Evolutionary conservation across 2,329 filamentous ascomycete genomes (phyloP), one percentile per base, ranked within the genome.

Genomic region (Fusarium citri): DNA sequence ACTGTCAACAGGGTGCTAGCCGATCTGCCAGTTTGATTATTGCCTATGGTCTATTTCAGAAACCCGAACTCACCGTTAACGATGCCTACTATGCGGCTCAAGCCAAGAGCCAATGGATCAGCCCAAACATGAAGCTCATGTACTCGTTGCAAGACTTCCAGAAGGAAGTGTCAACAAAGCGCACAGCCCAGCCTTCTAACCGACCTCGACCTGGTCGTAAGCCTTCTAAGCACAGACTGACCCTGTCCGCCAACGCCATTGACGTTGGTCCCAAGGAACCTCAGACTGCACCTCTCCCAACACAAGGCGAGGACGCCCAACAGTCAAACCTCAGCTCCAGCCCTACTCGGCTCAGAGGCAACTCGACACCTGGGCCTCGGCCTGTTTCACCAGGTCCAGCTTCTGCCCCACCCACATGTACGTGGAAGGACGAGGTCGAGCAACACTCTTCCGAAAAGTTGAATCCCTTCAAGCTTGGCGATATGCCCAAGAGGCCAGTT

Each of bases 81-180:
- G 92, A 95, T 77, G 92, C 93, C 4, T 96, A 96, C 77, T 89
- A 94, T 76, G 87, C 90, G 5, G 92, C 93, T 5, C 94, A 97
- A 80, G 86, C 88, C 56, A 92, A 92, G 80, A 96, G 93, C 79
- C 89, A 87, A 76, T 97, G 93, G 93, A 95, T 97, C 73, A 94
- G 93, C 62, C 93, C 93, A 0, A 97, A 97, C 79, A 97, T 97
- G 93, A 93, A 93, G 72, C 84, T 97, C 71, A 94, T 97, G 86
- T 96, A 96, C 84, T 94, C 93, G 72, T 83, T 97, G 49, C 92
- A 94, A 78, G 92, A 95, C 75, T 95, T 94, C 76, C 89, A 91
- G 72, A 91, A 91, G 75, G 84, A 90, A 50, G 78, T 91, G 5
- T 80, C 84, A 2, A 86, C 84, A 75, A 87, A 83, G 78, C 86